Conservation (phyloP, 768 basidiomycete species). For the Phallus indusiatus region DNA sequence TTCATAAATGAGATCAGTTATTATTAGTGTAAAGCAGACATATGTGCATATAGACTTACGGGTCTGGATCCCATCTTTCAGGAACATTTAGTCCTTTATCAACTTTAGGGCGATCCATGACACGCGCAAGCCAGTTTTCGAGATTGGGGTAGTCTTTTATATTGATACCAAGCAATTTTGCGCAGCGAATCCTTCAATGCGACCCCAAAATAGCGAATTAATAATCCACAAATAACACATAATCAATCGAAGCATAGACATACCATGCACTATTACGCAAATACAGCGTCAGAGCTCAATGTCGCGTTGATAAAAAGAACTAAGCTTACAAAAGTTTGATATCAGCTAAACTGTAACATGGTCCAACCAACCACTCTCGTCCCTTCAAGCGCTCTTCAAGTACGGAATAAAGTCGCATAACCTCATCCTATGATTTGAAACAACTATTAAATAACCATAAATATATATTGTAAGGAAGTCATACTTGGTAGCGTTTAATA, state of each 20-base stretch:
- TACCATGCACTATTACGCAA: background rate
- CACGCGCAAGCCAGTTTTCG: background rate
- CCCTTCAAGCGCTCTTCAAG: constrained; percentile 63
- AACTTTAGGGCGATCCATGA: background rate
- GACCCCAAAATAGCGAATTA: too few relatives aligned
- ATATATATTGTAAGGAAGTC: constrained; percentile 11
- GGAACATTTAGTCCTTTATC: constrained; percentile 4
- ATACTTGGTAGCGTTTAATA: constrained; percentile 39
- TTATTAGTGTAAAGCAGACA: too few relatives aligned
- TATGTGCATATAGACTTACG: background rate
- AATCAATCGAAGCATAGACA: background rate
- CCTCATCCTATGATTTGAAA: constrained; percentile 44
- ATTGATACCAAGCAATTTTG: background rate
- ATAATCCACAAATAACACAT: too few relatives aligned
- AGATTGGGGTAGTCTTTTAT: background rate
- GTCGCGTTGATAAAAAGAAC: background rate
- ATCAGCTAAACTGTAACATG: constrained; percentile 42
- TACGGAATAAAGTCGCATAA: constrained; percentile 71
- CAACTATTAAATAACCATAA: background rate
- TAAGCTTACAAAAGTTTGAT: constrained; percentile 47
- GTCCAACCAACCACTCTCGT: constrained; percentile 72
- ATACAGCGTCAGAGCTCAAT: background rate
- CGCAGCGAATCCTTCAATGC: background rate
- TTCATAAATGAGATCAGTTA: too few relatives aligned
- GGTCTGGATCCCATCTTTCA: background rate